Base-by-base conservation (phyloP, 371 early-diverging fungal genomes). In the Phascolomyces articulosus region DNA sequence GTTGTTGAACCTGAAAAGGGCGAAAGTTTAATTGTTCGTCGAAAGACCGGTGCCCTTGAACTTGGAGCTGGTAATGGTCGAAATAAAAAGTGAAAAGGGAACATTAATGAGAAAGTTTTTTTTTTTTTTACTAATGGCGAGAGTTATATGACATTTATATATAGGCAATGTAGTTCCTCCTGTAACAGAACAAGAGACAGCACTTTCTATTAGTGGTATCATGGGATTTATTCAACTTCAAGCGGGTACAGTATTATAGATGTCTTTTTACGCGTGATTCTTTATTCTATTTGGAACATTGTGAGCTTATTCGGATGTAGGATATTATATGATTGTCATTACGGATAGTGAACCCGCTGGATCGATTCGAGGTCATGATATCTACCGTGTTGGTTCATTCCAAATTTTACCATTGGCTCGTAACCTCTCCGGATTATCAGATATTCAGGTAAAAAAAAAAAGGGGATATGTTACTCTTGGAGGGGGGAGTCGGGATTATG, bases 301-400 rank as follows among this genome's bases (percentile, higher is more conserved):
- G 54, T 8, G 15, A 54, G 21, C 40, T 40, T 55, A 54, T 55
- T 41, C 60, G 18, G n/a, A 40, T 64, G 57, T 69, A 69, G 69
- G 62, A 51, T 64, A 64, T 51, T 69, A 69, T 62, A 64, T 98
- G 70, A 80, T 98, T 40, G 87, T 93, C 47, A 90, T 96, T 51
- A 95, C 95, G 7, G 87, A 87, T 27, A 86, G 95, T 44, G 83
- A 82, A 57, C 76, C 75, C 40, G 79, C 92, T 18, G 95, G 95
- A 4, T 60, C 79, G 10, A 74, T 89, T 26, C 74, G 75, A n/a
- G 85, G 83, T 11, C 85, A 93, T 49, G 88, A 89, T 49, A 86
- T 97, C 31, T 97, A 88, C 78, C 82, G 83, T 40, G 80, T 94
- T 21, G 85, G 88, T 18, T 84, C 86, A 16, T 90, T 92, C 71